Base-by-base conservation (phyloP, 805 yeast genomes). In the Wilhelminamyces savonicus region DNA sequence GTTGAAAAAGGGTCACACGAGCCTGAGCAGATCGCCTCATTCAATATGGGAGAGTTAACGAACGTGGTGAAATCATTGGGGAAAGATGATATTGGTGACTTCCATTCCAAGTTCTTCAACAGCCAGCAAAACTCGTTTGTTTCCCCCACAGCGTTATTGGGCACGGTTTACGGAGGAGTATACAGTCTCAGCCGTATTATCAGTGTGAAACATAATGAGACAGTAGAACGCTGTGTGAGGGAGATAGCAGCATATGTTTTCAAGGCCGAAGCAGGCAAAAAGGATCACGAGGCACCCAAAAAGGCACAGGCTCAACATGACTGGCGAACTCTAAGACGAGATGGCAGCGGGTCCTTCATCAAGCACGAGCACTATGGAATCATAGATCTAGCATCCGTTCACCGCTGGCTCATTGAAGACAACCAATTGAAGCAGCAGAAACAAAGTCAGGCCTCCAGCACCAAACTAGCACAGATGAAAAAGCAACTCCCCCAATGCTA, bases 111-210 rank as follows among this genome's bases (percentile, higher is more conserved):
- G n/a, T n/a, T n/a, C n/a, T n/a, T n/a, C n/a, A n/a, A n/a, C n/a
- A n/a, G n/a, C n/a, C n/a, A 12, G 24, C 34, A 3, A 25, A 10
- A 21, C 29, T 4, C 28, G 16, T 5, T 13, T 7, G 13, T 21
- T 12, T 16, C 19, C 3, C 21, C 19, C n/a, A 21, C 37, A 10
- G 49, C 44, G 0, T 13, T 53, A 1, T 21, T 56, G 15, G 62
- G 61, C 11, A 55, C 61, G 1, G 46, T 45, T 7, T 39, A 42
- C 30, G 62, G 62, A 11, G 61, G 50, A 4, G 34, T 56, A 4
- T 51, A 52, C 27, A 26, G 31, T 13, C 5, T 13, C 31, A 9
- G 8, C 21, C 21, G 16, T 24, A 13, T n/a, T 16, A 14, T 47
- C 3, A 24, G 14, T n/a, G 5, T 24, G 17, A 7, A 12, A 7